These are phyloP conservation scores for Amaranthus cruentus DNA, from an alignment of 148 eudicot species.

Conservation along the genomic window DNA sequence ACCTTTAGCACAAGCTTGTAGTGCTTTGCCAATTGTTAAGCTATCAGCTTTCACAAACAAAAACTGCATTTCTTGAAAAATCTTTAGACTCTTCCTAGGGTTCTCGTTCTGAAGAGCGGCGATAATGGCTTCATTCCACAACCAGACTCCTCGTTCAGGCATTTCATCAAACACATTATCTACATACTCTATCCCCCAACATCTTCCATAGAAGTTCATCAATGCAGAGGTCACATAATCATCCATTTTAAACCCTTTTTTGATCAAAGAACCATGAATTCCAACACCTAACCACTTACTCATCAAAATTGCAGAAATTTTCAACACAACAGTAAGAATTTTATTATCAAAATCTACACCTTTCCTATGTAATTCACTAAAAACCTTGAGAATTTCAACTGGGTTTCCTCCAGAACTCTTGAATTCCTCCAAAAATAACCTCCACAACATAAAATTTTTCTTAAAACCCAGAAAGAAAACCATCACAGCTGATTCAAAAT, in stretches of 20 bases:
- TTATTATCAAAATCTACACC: constrained; percentile 42
- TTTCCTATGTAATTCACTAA: constrained; percentile 42
- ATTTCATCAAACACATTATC: constrained; percentile 40
- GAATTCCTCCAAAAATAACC: constrained; percentile 40
- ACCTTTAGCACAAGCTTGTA: constrained; percentile 53
- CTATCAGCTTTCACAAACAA: constrained; percentile 38
- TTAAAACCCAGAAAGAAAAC: constrained; percentile 38
- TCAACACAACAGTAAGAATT: constrained; percentile 38
- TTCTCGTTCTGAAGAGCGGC: constrained; percentile 36
- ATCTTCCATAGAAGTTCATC: constrained; percentile 59
- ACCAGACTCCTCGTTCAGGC: constrained; percentile 22
- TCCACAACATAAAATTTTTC: constrained; percentile 42
- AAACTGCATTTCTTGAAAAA: constrained; percentile 46
- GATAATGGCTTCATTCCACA: constrained; percentile 51
- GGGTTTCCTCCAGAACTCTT: constrained; percentile 53
- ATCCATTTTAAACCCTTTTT: constrained; percentile 52
- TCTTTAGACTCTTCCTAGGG: constrained; percentile 30
- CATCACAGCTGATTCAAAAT: constrained; percentile 42
- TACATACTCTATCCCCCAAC: constrained; percentile 44
- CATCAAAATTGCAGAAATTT: constrained; percentile 43
- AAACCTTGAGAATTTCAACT: constrained; percentile 49
- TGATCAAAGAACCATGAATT: constrained; percentile 51
- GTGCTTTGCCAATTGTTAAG: constrained; percentile 44
- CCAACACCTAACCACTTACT: constrained; percentile 46
- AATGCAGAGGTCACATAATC: constrained; percentile 46